Percentiles rank a stretch among this genome's conserved stretches.
phyloP scores from a whole-genome alignment of 768 basidiomycete species.

The Cubamyces sp. region DNA sequence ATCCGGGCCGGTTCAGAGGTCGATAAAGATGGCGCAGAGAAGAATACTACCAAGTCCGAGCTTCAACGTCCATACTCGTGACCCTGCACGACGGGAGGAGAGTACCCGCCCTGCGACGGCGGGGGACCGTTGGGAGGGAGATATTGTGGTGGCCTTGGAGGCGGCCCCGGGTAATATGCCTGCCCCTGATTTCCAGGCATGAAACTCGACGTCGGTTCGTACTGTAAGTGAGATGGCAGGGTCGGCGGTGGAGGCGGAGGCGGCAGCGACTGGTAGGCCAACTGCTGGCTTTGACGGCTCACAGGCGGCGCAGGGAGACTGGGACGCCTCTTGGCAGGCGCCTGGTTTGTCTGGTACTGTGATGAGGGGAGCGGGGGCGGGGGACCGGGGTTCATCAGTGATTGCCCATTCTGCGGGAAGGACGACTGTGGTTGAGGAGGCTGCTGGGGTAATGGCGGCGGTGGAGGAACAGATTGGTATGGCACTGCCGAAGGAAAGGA shows the following conservation, averaged over 20 bases:
- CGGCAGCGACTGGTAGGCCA: constrained; percentile 27
- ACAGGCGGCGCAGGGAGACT: constrained; percentile 47
- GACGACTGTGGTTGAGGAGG: constrained; percentile 23
- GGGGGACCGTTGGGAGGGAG: constrained; percentile 11
- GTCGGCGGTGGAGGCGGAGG: constrained; percentile 31
- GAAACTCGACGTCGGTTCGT: constrained; percentile 20
- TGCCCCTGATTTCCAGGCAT: constrained; percentile 19
- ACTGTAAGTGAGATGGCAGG: constrained; percentile 25
- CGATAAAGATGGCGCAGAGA: background rate
- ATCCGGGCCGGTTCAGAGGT: background rate
- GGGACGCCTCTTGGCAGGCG: constrained; percentile 42
- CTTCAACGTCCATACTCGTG: constrained; percentile 19
- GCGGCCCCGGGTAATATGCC: constrained; percentile 35
- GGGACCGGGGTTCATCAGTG: constrained; percentile 26
- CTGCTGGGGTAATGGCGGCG: constrained; percentile 27
- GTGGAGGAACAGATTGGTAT: constrained; percentile 28
- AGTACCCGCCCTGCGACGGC: constrained; percentile 25
- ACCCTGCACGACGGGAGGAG: constrained; percentile 17
- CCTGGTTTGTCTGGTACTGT: constrained; percentile 17
- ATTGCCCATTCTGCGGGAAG: constrained; percentile 22
- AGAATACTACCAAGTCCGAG: background rate
- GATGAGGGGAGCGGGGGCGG: constrained; percentile 35
- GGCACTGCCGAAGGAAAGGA: constrained; percentile 14
- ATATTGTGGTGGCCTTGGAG: constrained; percentile 33
- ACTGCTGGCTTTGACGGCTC: constrained; percentile 34